phyloP scores from a whole-genome alignment of 2,329 filamentous ascomycete species.

The Leptographium flavum region DNA sequence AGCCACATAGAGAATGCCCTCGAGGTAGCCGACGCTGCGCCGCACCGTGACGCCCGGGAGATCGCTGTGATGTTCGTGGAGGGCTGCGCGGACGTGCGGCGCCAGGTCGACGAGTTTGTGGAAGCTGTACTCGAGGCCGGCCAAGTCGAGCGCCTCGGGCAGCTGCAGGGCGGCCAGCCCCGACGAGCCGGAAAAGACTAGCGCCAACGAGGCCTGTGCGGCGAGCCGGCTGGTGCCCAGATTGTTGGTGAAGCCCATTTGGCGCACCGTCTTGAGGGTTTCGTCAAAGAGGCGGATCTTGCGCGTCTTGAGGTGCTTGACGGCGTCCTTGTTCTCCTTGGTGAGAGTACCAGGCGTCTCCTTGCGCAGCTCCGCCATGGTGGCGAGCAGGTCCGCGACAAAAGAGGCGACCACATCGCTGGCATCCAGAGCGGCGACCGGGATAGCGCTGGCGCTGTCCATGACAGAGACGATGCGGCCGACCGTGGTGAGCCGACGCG shows the following conservation, averaged over 20 bases:
- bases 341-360: slow-evolving; percentile 70
- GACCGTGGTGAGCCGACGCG: slow-evolving; percentile 47
- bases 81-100: slow-evolving; percentile 49
- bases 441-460: not conserved
- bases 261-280: slow-evolving; percentile 64
- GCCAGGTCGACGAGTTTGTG: slow-evolving; percentile 66
- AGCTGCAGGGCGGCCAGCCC: slow-evolving; percentile 20
- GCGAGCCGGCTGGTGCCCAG: slow-evolving; percentile 58
- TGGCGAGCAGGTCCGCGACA: slow-evolving; percentile 50
- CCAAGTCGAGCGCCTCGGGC: slow-evolving; percentile 13
- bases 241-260: slow-evolving; percentile 84
- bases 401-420: slow-evolving; percentile 51
- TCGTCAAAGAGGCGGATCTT: slow-evolving; percentile 88
- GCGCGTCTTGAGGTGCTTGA: slow-evolving; percentile 80
- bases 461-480: slow-evolving; percentile 2
- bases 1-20: slow-evolving; percentile 61
- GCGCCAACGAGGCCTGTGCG: slow-evolving; percentile 56
- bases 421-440: slow-evolving; percentile 36
- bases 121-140: slow-evolving; percentile 54
- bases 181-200: slow-evolving; percentile 47
- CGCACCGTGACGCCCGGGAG: slow-evolving; percentile 66
- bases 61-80: slow-evolving; percentile 68
- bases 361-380: slow-evolving; percentile 61
- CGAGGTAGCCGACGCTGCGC: slow-evolving; percentile 71
- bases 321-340: slow-evolving; percentile 69